Base-by-base conservation (phyloP, 176 grass and related monocot species). In the Musa acuminata region DNA sequence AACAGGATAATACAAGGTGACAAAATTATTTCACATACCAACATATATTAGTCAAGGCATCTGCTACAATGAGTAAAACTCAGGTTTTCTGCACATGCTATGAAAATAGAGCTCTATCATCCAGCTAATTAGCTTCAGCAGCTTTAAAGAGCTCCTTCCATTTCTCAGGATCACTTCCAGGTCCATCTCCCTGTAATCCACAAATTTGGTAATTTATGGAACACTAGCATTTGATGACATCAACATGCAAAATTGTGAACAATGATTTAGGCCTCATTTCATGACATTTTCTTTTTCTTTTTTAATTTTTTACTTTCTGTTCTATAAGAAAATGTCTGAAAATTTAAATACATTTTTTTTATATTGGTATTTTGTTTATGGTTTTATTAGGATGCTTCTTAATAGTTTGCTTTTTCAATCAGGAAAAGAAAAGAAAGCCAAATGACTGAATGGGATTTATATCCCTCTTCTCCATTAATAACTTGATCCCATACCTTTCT, bases 131-230 rank as follows among this genome's bases (percentile, higher is more conserved):
- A 53, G 21, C 69, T 85, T 82, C 35, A 68, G 24, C 93, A 77
- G 74, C 72, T 85, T 69, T 79, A 53, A 97, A 97, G 62, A 93
- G 77, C 73, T 85, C 80, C 69, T 85, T 90, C 90, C 93, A 97
- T 85, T 92, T 97, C 73, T 73, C 79, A n/a, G 82, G 74, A 69
- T 93, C 83, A 1, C 82, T 83, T 20, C 83, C 90, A 43, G 90
- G 93, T 71, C 90, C 93, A 57, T 90, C 93, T 49, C 93, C 93
- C 93, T 97, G 84, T 70, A 80, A 72, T 53, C 55, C 13, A 58
- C 14, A 22, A 66, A 80, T 11, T 23, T 64, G 35, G 23, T 53
- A 19, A 67, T 54, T 16, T 76, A 55, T 78, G 58, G 81, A 23
- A 16, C 53, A 74, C 57, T 71, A 53, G 11, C 7, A 72, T 16